Percentiles rank a stretch among this genome's conserved stretches.
phyloP scores from a whole-genome alignment of 495 filamentous ascomycete genomes.

The Hypoxylon trugodes region DNA sequence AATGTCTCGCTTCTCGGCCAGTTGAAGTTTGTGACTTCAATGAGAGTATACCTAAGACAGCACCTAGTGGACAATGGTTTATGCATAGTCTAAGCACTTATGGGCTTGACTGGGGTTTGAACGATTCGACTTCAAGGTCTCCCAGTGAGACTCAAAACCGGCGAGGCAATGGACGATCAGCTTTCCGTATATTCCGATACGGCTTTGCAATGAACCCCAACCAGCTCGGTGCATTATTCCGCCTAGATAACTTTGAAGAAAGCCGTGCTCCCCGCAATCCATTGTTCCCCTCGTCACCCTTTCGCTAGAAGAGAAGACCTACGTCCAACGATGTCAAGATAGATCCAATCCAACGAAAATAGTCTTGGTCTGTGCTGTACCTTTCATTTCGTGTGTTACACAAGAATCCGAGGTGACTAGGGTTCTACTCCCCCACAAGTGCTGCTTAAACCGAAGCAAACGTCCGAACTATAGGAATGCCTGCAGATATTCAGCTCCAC shows the following conservation, averaged over 20 bases:
- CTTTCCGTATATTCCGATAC: too few species aligned
- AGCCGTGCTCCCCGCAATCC: too few species aligned
- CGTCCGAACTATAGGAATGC: not conserved
- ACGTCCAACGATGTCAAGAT: too few species aligned
- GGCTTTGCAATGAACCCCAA: too few species aligned
- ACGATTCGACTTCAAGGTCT: slow-evolving; percentile 10
- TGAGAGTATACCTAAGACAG: slow-evolving; percentile 8
- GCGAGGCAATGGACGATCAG: slow-evolving; percentile 21
- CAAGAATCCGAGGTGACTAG: not conserved
- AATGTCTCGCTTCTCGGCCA: slow-evolving; percentile 32
- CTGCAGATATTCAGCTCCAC: not conserved
- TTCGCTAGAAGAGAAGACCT: too few species aligned
- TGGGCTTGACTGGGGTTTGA: slow-evolving; percentile 6
- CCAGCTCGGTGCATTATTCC: not conserved
- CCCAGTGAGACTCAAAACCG: slow-evolving; percentile 20
- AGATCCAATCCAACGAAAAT: too few species aligned
- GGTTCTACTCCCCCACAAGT: not conserved
- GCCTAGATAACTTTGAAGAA: not conserved
- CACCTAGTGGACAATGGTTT: slow-evolving; percentile 11
- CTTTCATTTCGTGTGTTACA: slow-evolving; percentile 5
- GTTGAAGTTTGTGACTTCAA: slow-evolving; percentile 26
- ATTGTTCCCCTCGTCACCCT: too few species aligned
- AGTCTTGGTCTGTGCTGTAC: too few species aligned
- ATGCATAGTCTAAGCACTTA: slow-evolving; percentile 25
- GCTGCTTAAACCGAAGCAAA: not conserved